Conservation (phyloP, 208 protist species). For the Novymonas esmeraldas region DNA sequence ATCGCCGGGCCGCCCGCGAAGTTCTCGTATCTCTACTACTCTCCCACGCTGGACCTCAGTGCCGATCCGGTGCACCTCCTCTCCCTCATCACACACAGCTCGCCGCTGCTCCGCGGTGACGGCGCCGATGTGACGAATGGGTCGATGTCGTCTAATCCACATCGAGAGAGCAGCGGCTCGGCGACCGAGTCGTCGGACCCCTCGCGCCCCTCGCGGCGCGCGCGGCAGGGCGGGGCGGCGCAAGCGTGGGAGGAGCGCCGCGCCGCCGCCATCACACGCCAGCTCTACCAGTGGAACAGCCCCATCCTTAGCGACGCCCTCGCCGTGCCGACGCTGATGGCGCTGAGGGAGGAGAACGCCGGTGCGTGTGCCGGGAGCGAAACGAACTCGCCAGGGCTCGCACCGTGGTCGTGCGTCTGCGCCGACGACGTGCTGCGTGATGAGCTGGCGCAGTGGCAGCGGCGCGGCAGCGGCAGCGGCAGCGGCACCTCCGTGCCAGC, state of each 20-base stretch:
- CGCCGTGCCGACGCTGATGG: slow-evolving; percentile 14
- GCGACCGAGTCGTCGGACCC: not conserved
- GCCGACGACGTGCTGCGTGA: slow-evolving; percentile 27
- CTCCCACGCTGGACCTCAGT: slow-evolving; percentile 66
- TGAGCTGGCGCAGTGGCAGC: not conserved
- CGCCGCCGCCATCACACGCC: slow-evolving; percentile 12
- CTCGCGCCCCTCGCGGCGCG: not conserved
- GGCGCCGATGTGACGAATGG: not conserved
- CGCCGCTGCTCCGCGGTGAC: not conserved
- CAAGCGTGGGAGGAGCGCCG: slow-evolving; percentile 10
- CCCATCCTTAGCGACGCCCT: slow-evolving; percentile 26
- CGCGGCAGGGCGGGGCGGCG: not conserved
- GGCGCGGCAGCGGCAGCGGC: not conserved
- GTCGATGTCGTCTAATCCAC: not conserved
- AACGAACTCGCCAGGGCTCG: not conserved
- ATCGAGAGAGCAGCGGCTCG: not conserved
- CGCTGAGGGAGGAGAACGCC: slow-evolving; percentile 5
- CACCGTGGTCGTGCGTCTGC: slow-evolving; percentile 27
- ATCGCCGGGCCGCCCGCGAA: slow-evolving; percentile 9
- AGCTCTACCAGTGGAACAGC: slow-evolving; percentile 40
- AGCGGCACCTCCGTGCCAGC: not conserved
- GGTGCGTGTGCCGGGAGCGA: not conserved
- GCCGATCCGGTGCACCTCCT: slow-evolving; percentile 52
- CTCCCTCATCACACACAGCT: slow-evolving; percentile 11
- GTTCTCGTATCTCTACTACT: slow-evolving; percentile 75